phyloP scores from a whole-genome alignment of 345 rosid genomes.

The Aethionema arabicum region DNA sequence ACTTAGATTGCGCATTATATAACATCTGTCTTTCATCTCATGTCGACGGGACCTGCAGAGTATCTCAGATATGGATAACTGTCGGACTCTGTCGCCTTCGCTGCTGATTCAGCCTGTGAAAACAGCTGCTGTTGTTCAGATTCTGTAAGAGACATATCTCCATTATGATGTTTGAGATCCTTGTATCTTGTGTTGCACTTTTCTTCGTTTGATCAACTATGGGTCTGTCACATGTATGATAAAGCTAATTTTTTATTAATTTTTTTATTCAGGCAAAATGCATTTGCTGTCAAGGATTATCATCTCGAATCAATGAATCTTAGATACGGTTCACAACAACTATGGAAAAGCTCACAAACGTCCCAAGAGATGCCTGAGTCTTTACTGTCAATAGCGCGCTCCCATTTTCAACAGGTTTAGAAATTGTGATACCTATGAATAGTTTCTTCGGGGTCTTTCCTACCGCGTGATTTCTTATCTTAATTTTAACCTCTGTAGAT shows the following conservation, averaged over 20 bases:
- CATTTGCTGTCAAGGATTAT: constrained; percentile 58
- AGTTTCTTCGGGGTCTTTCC: constrained; percentile 17
- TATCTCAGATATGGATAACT: constrained; percentile 36
- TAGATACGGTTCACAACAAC: constrained; percentile 50
- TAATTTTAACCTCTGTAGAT: constrained; percentile 51
- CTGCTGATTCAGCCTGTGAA: constrained; percentile 62
- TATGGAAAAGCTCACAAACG: constrained; percentile 54
- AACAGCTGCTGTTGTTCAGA: constrained; percentile 48
- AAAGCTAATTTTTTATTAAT: constrained; percentile 1
- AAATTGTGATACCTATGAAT: constrained; percentile 19
- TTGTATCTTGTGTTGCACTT: constrained; percentile 1
- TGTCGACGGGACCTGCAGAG: constrained; percentile 47
- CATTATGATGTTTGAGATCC: constrained; percentile 8
- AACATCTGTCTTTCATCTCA: constrained; percentile 25
- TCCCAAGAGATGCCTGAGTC: constrained; percentile 39
- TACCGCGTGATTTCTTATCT: constrained; percentile 3
- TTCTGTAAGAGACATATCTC: constrained; percentile 54
- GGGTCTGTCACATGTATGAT: neutral
- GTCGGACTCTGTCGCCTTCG: constrained; percentile 49
- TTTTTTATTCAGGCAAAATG: constrained; percentile 46
- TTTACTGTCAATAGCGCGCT: constrained; percentile 56
- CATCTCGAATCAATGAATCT: constrained; percentile 46
- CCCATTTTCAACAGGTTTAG: constrained; percentile 67
- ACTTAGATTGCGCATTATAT: constrained; percentile 16
- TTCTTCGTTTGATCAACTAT: constrained; percentile 6